phyloP scores from a whole-genome alignment of 257 asterid genomes.

The Nicotiana knightiana region DNA sequence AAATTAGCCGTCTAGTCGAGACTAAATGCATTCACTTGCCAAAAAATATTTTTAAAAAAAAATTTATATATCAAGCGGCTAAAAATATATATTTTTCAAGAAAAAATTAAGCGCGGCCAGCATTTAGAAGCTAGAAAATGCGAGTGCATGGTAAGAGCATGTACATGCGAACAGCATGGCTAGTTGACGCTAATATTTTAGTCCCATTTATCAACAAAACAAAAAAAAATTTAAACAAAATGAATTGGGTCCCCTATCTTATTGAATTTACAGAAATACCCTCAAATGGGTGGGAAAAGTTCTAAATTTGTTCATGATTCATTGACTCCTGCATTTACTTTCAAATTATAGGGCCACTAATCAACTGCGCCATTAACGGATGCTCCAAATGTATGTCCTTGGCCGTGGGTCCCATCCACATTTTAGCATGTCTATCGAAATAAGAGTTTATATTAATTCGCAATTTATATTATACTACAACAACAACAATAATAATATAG shows the following conservation, averaged over 20 bases:
- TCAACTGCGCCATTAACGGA: slow-evolving; percentile 7
- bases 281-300: not conserved
- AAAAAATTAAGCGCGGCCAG: not conserved
- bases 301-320: not conserved
- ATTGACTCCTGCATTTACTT: not conserved
- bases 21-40: too few species aligned
- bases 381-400: not conserved
- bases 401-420: not conserved
- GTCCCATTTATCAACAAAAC: not conserved
- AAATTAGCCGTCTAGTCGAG: too few species aligned
- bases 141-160: not conserved
- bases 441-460: too few species aligned
- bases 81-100: too few species aligned
- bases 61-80: too few species aligned
- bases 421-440: not conserved
- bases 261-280: not conserved
- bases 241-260: not conserved
- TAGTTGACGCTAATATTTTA: not conserved
- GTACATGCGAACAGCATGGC: not conserved
- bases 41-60: too few species aligned
- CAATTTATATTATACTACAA: too few species aligned
- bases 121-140: not conserved
- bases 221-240: too few species aligned
- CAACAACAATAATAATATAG: too few species aligned
- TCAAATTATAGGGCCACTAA: not conserved